Conservation (phyloP, 2,329 filamentous ascomycete species). For the Thermomyces lanuginosus region DNA sequence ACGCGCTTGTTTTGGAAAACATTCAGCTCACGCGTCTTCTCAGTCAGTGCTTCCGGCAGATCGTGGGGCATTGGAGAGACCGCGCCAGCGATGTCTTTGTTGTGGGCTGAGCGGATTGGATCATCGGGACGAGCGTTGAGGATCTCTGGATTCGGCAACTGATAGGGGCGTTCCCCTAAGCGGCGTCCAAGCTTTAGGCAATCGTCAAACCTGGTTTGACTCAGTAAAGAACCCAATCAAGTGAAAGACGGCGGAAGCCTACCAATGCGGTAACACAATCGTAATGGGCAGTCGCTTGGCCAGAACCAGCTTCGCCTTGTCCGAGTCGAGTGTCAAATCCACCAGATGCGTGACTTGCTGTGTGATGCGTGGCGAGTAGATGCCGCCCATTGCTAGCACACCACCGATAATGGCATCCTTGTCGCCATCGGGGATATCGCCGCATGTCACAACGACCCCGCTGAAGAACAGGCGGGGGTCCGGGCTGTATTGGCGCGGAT, state of each 20-base stretch:
- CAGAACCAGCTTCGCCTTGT: slow-evolving; percentile 42
- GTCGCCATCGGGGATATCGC: slow-evolving; percentile 68
- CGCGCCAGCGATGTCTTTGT: slow-evolving; percentile 51
- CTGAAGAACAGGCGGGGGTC: slow-evolving; percentile 84
- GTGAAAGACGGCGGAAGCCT: slow-evolving; percentile 8
- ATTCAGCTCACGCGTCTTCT: slow-evolving; percentile 38
- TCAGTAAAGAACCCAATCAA: background rate
- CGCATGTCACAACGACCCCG: slow-evolving; percentile 65
- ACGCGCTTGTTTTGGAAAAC: slow-evolving; percentile 67
- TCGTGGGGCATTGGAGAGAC: slow-evolving; percentile 36
- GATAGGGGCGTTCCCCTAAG: slow-evolving; percentile 77
- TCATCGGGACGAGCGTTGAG: slow-evolving; percentile 44
- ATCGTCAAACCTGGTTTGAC: slow-evolving; percentile 64
- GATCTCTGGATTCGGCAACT: slow-evolving; percentile 71
- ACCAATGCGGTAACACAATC: slow-evolving; percentile 89
- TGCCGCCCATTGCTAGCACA: slow-evolving; percentile 74
- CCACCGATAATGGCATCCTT: slow-evolving; percentile 85
- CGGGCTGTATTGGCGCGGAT: slow-evolving; percentile 71
- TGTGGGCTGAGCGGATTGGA: slow-evolving; percentile 39
- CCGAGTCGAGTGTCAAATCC: slow-evolving; percentile 57
- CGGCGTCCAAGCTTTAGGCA: slow-evolving; percentile 83
- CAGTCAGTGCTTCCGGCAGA: slow-evolving; percentile 23
- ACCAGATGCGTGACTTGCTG: slow-evolving; percentile 77
- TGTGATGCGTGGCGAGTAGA: slow-evolving; percentile 55
- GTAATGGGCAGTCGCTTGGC: slow-evolving; percentile 55